Conservation (phyloP, 805 yeast species). For the Candida krabiensis region DNA sequence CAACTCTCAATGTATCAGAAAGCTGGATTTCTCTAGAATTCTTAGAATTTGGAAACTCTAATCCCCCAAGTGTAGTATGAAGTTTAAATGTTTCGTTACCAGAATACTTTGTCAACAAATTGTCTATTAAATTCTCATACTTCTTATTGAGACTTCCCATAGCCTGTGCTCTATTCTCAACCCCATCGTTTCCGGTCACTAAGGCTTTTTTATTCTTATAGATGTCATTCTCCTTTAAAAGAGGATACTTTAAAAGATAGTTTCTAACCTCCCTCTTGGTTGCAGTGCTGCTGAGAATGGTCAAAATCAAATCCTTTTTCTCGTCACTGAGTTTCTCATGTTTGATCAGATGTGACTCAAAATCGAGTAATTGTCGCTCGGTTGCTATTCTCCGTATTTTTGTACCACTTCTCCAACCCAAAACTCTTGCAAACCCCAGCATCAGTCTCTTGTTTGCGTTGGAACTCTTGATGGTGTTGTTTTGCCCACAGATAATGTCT, state of each 20-base stretch:
- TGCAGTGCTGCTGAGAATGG: conserved; percentile 86
- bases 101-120: conserved; percentile 23
- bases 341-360: conserved; percentile 28
- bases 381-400: too few relatives aligned
- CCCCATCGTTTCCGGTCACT: too few relatives aligned
- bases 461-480: too few relatives aligned
- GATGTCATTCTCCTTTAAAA: conserved; percentile 35
- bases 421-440: neutral
- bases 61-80: conserved; percentile 1
- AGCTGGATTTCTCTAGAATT: conserved; percentile 27
- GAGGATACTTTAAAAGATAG: conserved; percentile 70
- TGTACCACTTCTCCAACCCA: conserved; percentile 2
- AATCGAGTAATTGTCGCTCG: conserved; percentile 14
- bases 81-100: conserved; percentile 10
- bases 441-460: too few relatives aligned
- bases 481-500: too few relatives aligned
- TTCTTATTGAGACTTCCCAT: conserved; percentile 21
- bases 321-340: conserved; percentile 39
- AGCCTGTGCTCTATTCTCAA: conserved; percentile 1
- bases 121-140: conserved; percentile 34
- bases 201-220: conserved; percentile 24
- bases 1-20: conserved; percentile 47
- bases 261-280: conserved; percentile 90
- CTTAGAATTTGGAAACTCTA: too few relatives aligned
- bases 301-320: conserved; percentile 70